A percentile compares a stretch with the other conserved stretches of the same genome.
phyloP scores from a whole-genome alignment of 1,284 basidiomycete genomes.

The Blastosporella zonata region DNA sequence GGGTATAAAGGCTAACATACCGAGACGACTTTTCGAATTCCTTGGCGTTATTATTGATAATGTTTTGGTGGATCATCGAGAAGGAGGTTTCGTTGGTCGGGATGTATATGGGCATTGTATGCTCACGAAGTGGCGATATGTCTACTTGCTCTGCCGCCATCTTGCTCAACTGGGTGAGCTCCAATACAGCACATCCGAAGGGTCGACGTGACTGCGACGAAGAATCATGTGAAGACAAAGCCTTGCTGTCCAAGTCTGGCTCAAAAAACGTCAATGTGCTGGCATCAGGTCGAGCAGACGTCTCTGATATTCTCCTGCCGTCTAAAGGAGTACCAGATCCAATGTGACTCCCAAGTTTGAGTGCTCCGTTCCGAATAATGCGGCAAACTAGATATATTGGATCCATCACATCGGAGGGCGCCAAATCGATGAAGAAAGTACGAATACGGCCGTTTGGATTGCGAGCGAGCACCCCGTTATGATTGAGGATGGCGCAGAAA shows the following conservation, averaged over 20 bases:
- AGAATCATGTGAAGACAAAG: constrained; percentile 30
- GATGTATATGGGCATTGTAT: constrained; percentile 87
- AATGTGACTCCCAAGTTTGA: constrained; percentile 69
- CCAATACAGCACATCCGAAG: constrained; percentile 91
- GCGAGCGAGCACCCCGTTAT: constrained; percentile 83
- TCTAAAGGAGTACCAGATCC: constrained; percentile 48
- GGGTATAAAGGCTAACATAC: constrained; percentile 37
- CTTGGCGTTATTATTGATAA: constrained; percentile 77
- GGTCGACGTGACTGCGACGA: constrained; percentile 72
- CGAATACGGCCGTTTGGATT: constrained; percentile 70
- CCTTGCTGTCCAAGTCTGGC: constrained; percentile 10
- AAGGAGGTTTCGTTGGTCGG: constrained; percentile 85
- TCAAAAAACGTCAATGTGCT: constrained; percentile 7
- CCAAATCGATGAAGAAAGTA: constrained; percentile 88
- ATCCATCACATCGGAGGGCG: constrained; percentile 80
- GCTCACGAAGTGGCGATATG: constrained; percentile 63
- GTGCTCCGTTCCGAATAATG: constrained; percentile 84
- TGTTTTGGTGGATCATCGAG: constrained; percentile 93
- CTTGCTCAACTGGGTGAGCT: constrained; percentile 75
- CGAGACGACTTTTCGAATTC: constrained; percentile 85
- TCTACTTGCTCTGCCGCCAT: constrained; percentile 62
- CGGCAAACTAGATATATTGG: constrained; percentile 87
- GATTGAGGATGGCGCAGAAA: constrained; percentile 86
- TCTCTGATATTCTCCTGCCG: constrained; percentile 50
- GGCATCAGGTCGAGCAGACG: constrained; percentile 34